These are phyloP conservation scores for Auricularia sp. DNA, from an alignment of 768 basidiomycete genomes.

Conservation along the genomic window DNA sequence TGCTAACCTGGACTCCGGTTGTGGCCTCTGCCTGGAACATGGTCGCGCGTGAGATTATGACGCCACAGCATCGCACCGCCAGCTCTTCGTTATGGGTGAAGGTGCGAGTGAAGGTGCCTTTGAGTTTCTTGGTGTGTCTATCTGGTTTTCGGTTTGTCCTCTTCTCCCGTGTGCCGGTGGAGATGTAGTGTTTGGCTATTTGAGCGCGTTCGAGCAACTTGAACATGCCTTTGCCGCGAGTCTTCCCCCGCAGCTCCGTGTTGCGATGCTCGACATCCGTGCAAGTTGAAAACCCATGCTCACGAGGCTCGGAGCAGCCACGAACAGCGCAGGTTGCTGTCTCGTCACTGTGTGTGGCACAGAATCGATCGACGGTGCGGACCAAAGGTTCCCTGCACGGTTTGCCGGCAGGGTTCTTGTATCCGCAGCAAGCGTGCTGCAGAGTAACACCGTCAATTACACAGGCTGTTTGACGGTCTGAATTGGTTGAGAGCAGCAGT, in stretches of 20 bases:
- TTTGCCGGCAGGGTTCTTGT: background rate
- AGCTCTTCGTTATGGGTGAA: constrained; percentile 21
- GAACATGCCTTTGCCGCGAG: constrained; percentile 5
- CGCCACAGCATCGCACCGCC: constrained; percentile 17
- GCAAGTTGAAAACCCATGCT: background rate
- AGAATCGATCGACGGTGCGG: constrained; percentile 11
- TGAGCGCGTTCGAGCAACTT: background rate
- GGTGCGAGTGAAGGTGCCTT: background rate
- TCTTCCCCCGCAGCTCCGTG: constrained; percentile 2
- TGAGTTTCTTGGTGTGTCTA: background rate
- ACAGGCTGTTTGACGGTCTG: background rate
- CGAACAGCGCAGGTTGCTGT: background rate
- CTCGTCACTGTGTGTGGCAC: constrained; percentile 6
- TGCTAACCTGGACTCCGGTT: constrained; percentile 4
- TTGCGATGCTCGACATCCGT: background rate
- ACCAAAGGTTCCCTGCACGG: constrained; percentile 10
- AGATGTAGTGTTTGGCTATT: background rate
- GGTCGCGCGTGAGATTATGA: constrained; percentile 15
- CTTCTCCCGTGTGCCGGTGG: background rate
- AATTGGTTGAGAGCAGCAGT: background rate
- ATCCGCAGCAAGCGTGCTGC: constrained; percentile 18
- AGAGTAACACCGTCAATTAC: constrained; percentile 21
- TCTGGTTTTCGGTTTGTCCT: background rate
- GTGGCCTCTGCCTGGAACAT: constrained; percentile 18
- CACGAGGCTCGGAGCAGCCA: background rate